Conservation (phyloP, 495 filamentous ascomycete species). For the Penicillium manginii region DNA sequence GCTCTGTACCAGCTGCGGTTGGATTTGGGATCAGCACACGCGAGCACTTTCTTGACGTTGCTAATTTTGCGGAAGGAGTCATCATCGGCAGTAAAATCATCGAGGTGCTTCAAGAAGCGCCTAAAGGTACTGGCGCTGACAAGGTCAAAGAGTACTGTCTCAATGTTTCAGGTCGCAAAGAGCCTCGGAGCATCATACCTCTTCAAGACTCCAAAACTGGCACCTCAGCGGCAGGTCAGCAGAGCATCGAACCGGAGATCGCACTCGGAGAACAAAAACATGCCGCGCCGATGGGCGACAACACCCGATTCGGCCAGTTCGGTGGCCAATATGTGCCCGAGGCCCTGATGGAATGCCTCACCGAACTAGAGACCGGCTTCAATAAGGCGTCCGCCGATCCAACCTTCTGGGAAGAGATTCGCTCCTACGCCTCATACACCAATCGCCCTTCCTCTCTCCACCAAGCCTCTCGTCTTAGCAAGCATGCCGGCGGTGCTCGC, state of each 20-base stretch:
- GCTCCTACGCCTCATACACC: constrained; percentile 8
- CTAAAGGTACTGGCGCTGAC: constrained; percentile 48
- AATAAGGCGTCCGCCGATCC: constrained; percentile 6
- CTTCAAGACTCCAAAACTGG: not conserved
- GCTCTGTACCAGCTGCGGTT: constrained; percentile 78
- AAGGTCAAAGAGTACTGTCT: constrained; percentile 14
- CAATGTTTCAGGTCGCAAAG: constrained; percentile 4
- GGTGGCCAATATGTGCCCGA: constrained; percentile 19
- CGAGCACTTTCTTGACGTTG: constrained; percentile 63
- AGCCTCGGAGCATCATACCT: not conserved
- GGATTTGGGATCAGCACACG: constrained; percentile 94
- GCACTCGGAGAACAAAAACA: not conserved
- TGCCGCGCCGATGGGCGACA: not conserved
- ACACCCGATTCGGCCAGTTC: constrained; percentile 9
- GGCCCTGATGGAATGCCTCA: constrained; percentile 5
- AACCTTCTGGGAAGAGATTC: constrained; percentile 16
- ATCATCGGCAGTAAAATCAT: constrained; percentile 88
- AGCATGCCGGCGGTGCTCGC: constrained; percentile 82
- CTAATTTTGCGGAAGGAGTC: constrained; percentile 80
- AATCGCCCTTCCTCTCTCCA: constrained; percentile 35
- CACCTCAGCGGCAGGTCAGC: not conserved
- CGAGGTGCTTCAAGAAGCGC: constrained; percentile 64
- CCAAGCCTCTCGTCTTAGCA: constrained; percentile 81
- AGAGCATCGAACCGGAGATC: not conserved
- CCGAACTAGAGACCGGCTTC: constrained; percentile 14